Evolutionary conservation across 2,329 filamentous ascomycete genomes (phyloP).

Genomic region (Geosmithia putterillii): DNA sequence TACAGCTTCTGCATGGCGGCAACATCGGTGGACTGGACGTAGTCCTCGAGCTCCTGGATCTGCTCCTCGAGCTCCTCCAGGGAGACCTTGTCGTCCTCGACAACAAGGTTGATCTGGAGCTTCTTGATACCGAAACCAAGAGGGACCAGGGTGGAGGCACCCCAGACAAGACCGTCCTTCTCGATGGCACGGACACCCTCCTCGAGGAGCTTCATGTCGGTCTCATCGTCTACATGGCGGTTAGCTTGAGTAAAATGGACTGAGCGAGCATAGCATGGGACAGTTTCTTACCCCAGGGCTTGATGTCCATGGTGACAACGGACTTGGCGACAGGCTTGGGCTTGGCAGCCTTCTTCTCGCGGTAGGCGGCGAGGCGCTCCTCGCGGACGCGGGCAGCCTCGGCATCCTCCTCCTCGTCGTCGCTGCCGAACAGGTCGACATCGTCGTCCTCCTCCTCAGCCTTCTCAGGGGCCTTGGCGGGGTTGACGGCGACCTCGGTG

Average conservation of each 20-base stretch:
- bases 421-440: slow-evolving; percentile 85
- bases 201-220: slow-evolving; percentile 76
- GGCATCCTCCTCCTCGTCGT: slow-evolving; percentile 87
- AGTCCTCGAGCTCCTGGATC: slow-evolving; percentile 78
- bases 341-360: slow-evolving; percentile 93
- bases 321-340: slow-evolving; percentile 90
- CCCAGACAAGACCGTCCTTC: slow-evolving; percentile 93
- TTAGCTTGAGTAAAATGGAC: slow-evolving; percentile 6
- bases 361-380: slow-evolving; percentile 86
- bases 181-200: slow-evolving; percentile 69
- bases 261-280: slow-evolving; percentile 8
- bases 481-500: slow-evolving; percentile 67
- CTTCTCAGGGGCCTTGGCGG: slow-evolving; percentile 66
- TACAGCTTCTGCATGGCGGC: slow-evolving; percentile 90
- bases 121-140: slow-evolving; percentile 98
- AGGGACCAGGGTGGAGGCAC: slow-evolving; percentile 75
- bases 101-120: slow-evolving; percentile 94
- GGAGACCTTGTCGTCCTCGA: slow-evolving; percentile 95
- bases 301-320: slow-evolving; percentile 88
- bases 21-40: slow-evolving; percentile 89
- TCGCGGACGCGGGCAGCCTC: slow-evolving; percentile 77
- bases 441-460: slow-evolving; percentile 64
- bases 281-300: slow-evolving; percentile 80
- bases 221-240: slow-evolving; percentile 65
- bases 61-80: slow-evolving; percentile 74